These are phyloP conservation scores for Chrysoporthe puriensis DNA, from an alignment of 2,329 filamentous ascomycete genomes.

Conservation along the genomic window DNA sequence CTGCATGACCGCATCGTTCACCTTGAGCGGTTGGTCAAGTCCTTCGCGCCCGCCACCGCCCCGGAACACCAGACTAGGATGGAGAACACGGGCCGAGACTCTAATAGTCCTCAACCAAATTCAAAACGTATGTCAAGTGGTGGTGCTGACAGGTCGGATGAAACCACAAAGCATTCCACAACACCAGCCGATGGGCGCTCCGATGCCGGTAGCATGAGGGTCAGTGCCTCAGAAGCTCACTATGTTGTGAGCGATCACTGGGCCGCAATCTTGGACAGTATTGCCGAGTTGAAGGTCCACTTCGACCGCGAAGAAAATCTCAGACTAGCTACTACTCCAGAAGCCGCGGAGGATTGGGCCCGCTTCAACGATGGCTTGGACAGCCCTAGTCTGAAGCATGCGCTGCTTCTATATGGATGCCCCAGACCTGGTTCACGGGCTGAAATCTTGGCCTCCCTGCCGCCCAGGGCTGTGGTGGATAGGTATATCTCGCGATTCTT, in stretches of 20 bases:
- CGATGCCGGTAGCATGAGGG: conserved; percentile 31
- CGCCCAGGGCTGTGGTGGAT: conserved; percentile 38
- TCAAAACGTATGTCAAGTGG: background rate
- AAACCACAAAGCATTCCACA: background rate
- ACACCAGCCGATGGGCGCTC: background rate
- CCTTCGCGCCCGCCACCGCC: background rate
- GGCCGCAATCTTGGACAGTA: conserved; percentile 45
- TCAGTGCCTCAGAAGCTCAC: conserved; percentile 30
- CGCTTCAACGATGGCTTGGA: background rate
- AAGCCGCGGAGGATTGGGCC: conserved; percentile 22
- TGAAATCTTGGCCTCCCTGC: conserved; percentile 41
- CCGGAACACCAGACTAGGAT: background rate
- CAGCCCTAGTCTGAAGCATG: conserved; percentile 7
- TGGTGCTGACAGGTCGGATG: background rate
- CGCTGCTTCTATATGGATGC: conserved; percentile 38
- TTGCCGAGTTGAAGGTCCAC: conserved; percentile 44
- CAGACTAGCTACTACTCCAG: background rate
- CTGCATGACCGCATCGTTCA: conserved; percentile 35
- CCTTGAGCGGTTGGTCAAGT: conserved; percentile 39
- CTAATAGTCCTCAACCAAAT: background rate
- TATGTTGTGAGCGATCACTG: conserved; percentile 46
- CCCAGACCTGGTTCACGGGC: conserved; percentile 27
- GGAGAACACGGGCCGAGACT: background rate
- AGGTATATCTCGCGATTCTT: conserved; percentile 43
- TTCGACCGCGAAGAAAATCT: conserved; percentile 35